Percentiles rank a stretch among this genome's conserved stretches.
These are phyloP conservation scores for Lactarius psammicola DNA, from an alignment of 768 basidiomycete species.

Conservation along the genomic window DNA sequence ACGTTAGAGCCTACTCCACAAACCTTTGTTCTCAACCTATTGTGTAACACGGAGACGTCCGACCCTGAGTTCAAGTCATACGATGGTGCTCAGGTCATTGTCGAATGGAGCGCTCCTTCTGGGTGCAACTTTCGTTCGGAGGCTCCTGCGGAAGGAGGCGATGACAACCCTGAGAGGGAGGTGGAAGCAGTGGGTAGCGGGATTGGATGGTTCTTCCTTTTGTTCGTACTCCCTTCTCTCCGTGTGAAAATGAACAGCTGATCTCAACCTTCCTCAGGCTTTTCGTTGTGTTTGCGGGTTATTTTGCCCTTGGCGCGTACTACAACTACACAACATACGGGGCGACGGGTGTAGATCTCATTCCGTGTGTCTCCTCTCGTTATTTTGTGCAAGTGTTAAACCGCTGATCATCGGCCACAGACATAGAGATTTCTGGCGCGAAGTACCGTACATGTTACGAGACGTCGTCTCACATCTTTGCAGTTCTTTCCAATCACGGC, in stretches of 20 bases:
- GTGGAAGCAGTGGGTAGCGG: conserved; percentile 55
- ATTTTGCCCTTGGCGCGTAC: conserved; percentile 79
- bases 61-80: conserved; percentile 60
- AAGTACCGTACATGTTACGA: conserved; percentile 81
- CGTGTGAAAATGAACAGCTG: neutral
- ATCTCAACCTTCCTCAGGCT: conserved; percentile 41
- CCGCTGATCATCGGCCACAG: conserved; percentile 38
- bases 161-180: conserved; percentile 32
- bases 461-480: conserved; percentile 79
- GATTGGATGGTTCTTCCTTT: conserved; percentile 85
- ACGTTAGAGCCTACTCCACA: conserved; percentile 50
- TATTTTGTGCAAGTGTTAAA: conserved; percentile 13
- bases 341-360: conserved; percentile 75
- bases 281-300: conserved; percentile 61
- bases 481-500: conserved; percentile 65
- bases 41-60: conserved; percentile 45
- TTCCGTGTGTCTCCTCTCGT: conserved; percentile 60
- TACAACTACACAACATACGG: conserved; percentile 89
- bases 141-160: conserved; percentile 31
- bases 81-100: conserved; percentile 48
- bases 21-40: conserved; percentile 56
- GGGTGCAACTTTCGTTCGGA: conserved; percentile 49
- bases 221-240: conserved; percentile 47
- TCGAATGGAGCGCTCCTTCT: conserved; percentile 63
- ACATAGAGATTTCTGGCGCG: conserved; percentile 88